Percentiles rank a stretch among this genome's conserved stretches.
phyloP scores from a whole-genome alignment of 805 yeast species.

The Yarrowia deformans region DNA sequence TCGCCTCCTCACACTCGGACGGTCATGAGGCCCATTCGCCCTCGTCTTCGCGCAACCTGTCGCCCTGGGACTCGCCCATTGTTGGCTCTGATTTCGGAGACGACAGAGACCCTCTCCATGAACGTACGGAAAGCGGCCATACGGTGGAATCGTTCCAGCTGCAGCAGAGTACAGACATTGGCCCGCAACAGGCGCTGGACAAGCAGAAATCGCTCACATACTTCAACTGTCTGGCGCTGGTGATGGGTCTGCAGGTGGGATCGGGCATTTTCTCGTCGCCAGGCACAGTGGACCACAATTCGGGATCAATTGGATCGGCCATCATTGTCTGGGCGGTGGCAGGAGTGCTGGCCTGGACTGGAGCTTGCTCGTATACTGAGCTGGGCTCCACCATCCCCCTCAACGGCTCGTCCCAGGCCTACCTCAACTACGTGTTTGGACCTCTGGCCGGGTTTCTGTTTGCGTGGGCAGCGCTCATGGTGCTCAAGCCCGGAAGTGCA shows the following conservation, averaged over 20 bases:
- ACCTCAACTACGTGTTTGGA: constrained; percentile 51
- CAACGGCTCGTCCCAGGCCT: constrained; percentile 55
- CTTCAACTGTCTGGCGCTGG: constrained; percentile 52
- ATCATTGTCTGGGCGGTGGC: constrained; percentile 52
- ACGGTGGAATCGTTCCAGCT: constrained; percentile 44
- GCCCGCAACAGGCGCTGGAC: constrained; percentile 45
- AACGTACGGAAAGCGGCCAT: constrained; percentile 41
- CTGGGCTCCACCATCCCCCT: constrained; percentile 53
- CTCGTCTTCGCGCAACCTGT: constrained; percentile 43
- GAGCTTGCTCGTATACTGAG: constrained; percentile 55
- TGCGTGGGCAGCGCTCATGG: constrained; percentile 53
- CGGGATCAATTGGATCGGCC: constrained; percentile 53
- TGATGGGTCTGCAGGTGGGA: constrained; percentile 55
- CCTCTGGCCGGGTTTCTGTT: constrained; percentile 52
- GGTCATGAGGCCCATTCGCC: constrained; percentile 37
- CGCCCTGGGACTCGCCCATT: constrained; percentile 45
- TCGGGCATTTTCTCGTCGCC: constrained; percentile 57
- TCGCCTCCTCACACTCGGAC: constrained; percentile 48
- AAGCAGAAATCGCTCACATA: constrained; percentile 47
- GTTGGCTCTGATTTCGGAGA: constrained; percentile 36
- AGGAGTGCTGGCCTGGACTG: constrained; percentile 55
- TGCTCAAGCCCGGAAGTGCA: constrained; percentile 53
- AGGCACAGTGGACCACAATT: constrained; percentile 50
- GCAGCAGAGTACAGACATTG: constrained; percentile 44
- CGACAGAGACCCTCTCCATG: constrained; percentile 41